Evolutionary conservation across 768 basidiomycete genomes (phyloP).

Genomic region (Postia placenta): DNA sequence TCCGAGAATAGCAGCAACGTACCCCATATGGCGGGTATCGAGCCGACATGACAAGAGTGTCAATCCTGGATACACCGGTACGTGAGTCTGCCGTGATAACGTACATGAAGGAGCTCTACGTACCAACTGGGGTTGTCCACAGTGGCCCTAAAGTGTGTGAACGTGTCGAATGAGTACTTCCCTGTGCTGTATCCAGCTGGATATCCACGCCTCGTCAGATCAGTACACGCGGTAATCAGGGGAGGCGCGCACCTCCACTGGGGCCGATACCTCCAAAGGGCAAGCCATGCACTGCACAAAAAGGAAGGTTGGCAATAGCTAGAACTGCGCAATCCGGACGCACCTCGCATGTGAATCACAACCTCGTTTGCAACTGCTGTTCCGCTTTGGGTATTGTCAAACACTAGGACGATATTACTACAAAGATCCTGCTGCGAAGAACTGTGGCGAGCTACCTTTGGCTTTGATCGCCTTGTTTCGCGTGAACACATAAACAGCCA

Average conservation of each 20-base stretch:
- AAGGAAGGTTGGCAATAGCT: background rate
- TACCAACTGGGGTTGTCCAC: constrained; percentile 37
- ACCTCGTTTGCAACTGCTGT: constrained; percentile 50
- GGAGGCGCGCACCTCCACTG: constrained; percentile 56
- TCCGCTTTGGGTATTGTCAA: constrained; percentile 67
- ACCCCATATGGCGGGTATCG: constrained; percentile 36
- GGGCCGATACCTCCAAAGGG: constrained; percentile 73
- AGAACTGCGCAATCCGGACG: background rate
- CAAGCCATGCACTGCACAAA: constrained; percentile 46
- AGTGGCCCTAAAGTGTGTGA: constrained; percentile 67
- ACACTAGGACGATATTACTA: no score
- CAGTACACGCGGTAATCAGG: background rate
- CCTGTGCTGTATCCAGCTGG: constrained; percentile 68
- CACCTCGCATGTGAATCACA: constrained; percentile 5
- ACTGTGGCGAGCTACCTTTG: constrained; percentile 46
- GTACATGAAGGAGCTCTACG: constrained; percentile 3
- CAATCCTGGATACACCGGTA: constrained; percentile 20
- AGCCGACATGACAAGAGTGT: constrained; percentile 23
- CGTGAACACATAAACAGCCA: constrained; percentile 75
- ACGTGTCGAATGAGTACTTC: constrained; percentile 69
- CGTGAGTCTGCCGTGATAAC: background rate
- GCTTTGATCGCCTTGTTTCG: constrained; percentile 49
- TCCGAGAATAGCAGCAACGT: constrained; percentile 4
- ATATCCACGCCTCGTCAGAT: background rate
- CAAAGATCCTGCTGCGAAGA: background rate